A percentile compares a stretch with the other conserved stretches of the same genome.
phyloP scores from a whole-genome alignment of 2,329 filamentous ascomycete genomes.

The Sporothrix brunneoviolacea region DNA sequence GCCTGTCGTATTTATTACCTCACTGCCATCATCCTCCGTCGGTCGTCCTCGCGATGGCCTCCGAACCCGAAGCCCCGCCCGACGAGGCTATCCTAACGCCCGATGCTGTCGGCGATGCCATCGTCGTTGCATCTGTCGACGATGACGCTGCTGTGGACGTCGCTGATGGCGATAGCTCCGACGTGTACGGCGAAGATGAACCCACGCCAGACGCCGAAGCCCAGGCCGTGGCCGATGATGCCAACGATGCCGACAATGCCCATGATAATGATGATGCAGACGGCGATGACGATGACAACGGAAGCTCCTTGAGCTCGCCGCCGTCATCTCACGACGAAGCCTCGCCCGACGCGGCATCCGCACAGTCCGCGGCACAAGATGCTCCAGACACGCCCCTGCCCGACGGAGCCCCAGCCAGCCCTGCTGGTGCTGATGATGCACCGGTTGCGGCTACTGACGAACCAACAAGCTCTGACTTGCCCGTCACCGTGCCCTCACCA shows the following conservation, averaged over 20 bases:
- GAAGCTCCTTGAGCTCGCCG: slow-evolving; percentile 7
- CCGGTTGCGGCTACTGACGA: neutral
- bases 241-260: neutral
- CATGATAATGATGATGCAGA: neutral
- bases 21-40: neutral
- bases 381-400: neutral
- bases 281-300: slow-evolving; percentile 15
- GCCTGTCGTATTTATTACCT: neutral
- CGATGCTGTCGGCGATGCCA: slow-evolving; percentile 5
- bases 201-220: neutral
- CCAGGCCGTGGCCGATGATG: neutral
- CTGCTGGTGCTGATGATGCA: too few relatives aligned
- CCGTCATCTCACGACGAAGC: slow-evolving; percentile 9
- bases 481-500: neutral
- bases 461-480: neutral
- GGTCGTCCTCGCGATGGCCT: neutral
- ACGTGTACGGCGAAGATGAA: slow-evolving; percentile 38
- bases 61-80: slow-evolving; percentile 1
- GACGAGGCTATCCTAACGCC: slow-evolving; percentile 3
- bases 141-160: slow-evolving; percentile 20
- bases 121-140: too few relatives aligned
- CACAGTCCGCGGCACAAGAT: neutral
- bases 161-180: slow-evolving; percentile 42
- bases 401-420: neutral
- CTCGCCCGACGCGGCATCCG: neutral